phyloP scores from a whole-genome alignment of 2,329 filamentous ascomycete species.

The Aspergillus costaricaensis region DNA sequence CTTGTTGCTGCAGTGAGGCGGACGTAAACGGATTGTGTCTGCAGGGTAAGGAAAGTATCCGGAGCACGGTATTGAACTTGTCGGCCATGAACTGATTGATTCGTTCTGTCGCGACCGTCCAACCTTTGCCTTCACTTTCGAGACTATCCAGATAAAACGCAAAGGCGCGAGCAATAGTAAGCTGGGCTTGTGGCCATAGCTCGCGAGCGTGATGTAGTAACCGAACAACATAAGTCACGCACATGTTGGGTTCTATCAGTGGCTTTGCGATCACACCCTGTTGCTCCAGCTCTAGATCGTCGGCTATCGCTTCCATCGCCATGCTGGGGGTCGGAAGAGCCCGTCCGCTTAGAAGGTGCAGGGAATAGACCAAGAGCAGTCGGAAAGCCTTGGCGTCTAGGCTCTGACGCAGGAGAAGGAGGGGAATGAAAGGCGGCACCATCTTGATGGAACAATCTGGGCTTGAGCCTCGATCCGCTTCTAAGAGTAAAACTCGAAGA shows the following conservation, averaged over 20 bases:
- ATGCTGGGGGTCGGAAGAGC: constrained; percentile 18
- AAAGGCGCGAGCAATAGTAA: constrained; percentile 45
- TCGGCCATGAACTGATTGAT: constrained; percentile 37
- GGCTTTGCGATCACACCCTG: constrained; percentile 8
- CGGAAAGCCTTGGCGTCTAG: constrained; percentile 47
- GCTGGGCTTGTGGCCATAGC: constrained; percentile 51
- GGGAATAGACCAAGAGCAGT: constrained; percentile 44
- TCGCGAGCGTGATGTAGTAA: constrained; percentile 54
- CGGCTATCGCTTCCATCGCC: neutral
- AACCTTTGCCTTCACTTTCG: neutral
- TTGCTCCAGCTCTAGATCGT: constrained; percentile 5
- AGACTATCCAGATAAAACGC: constrained; percentile 35
- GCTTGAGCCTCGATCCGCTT: constrained; percentile 23
- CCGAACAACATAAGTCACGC: constrained; percentile 47
- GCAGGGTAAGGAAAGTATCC: constrained; percentile 52
- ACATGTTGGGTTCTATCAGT: constrained; percentile 30
- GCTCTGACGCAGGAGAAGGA: constrained; percentile 48
- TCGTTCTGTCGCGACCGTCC: constrained; percentile 9
- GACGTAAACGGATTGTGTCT: constrained; percentile 53
- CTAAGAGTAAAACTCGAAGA: constrained; percentile 37
- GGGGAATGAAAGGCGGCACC: constrained; percentile 51
- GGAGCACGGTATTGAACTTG: constrained; percentile 53
- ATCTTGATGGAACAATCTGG: constrained; percentile 10
- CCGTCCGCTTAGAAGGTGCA: constrained; percentile 36
- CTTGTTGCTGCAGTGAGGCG: constrained; percentile 54